phyloP scores from a whole-genome alignment of 305 asterid genomes.

The Fraxinus dipetala region DNA sequence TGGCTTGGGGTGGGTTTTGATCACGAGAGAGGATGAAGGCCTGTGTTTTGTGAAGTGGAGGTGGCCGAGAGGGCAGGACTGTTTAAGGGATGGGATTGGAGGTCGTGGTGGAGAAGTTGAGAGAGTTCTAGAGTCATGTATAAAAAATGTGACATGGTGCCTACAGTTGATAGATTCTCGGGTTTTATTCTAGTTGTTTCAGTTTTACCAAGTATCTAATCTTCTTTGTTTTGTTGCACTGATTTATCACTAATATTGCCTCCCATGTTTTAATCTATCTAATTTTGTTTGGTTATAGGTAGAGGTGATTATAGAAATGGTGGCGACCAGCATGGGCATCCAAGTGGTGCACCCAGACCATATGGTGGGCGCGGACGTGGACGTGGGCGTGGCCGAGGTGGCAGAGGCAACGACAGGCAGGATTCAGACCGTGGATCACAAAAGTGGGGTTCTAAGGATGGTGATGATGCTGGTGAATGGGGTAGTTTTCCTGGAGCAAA shows the following conservation, averaged over 20 bases:
- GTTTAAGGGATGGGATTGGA: background rate
- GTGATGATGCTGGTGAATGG: slow-evolving; percentile 55
- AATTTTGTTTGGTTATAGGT: slow-evolving; percentile 41
- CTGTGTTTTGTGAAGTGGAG: background rate
- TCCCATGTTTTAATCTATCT: background rate
- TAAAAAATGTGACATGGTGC: background rate
- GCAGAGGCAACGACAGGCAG: slow-evolving; percentile 44
- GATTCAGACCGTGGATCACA: slow-evolving; percentile 53
- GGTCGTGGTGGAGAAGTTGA: background rate
- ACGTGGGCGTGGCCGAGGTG: slow-evolving; percentile 53
- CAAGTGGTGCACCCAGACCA: slow-evolving; percentile 65
- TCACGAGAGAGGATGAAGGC: background rate
- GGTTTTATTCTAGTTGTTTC: background rate
- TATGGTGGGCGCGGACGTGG: slow-evolving; percentile 63
- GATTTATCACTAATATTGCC: background rate
- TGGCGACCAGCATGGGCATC: slow-evolving; percentile 52
- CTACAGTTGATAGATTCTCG: background rate
- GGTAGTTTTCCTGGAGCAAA: slow-evolving; percentile 52
- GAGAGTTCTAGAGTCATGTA: background rate
- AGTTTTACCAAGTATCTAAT: background rate
- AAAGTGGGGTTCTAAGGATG: slow-evolving; percentile 61
- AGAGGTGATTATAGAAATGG: slow-evolving; percentile 70
- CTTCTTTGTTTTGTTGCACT: background rate
- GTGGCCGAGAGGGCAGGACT: background rate
- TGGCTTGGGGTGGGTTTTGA: background rate